phyloP scores from a whole-genome alignment of 495 filamentous ascomycete genomes.

The Podospora tetraspora region DNA sequence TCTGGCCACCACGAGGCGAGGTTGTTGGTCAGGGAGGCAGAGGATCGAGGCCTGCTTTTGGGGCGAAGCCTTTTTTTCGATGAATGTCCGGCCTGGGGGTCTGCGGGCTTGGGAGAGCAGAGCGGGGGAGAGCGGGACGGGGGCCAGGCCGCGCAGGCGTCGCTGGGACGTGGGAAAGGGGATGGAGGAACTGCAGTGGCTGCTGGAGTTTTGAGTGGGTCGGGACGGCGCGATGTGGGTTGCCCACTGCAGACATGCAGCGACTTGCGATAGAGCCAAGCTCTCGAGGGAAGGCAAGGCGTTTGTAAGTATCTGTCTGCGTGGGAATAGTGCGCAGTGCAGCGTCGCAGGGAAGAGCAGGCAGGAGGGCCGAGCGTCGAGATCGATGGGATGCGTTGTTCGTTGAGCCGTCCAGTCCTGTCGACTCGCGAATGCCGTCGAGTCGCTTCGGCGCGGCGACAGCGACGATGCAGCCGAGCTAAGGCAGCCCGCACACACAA shows the following conservation, averaged over 20 bases:
- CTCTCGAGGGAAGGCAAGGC: background rate
- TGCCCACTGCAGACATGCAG: background rate
- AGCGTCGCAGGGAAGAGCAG: constrained; percentile 2
- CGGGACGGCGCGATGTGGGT: background rate
- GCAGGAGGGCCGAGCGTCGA: constrained; percentile 12
- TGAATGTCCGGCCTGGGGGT: background rate
- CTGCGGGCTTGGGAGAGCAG: background rate
- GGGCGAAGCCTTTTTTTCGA: background rate
- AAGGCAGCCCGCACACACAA: background rate
- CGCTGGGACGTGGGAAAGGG: background rate
- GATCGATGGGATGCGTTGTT: background rate
- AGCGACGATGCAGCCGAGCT: background rate
- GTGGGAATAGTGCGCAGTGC: constrained; percentile 1
- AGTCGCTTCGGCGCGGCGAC: constrained; percentile 2
- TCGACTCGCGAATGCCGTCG: background rate
- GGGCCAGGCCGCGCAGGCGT: background rate
- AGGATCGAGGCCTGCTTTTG: background rate
- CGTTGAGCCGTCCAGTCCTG: background rate
- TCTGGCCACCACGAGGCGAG: background rate
- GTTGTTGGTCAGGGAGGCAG: background rate
- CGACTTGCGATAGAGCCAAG: background rate
- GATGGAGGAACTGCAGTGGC: background rate
- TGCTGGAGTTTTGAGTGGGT: background rate
- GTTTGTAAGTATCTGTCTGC: background rate
- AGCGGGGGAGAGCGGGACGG: background rate